These are phyloP conservation scores for Vaccinium darrowii DNA, from an alignment of 148 eudicot genomes.

Conservation along the genomic window DNA sequence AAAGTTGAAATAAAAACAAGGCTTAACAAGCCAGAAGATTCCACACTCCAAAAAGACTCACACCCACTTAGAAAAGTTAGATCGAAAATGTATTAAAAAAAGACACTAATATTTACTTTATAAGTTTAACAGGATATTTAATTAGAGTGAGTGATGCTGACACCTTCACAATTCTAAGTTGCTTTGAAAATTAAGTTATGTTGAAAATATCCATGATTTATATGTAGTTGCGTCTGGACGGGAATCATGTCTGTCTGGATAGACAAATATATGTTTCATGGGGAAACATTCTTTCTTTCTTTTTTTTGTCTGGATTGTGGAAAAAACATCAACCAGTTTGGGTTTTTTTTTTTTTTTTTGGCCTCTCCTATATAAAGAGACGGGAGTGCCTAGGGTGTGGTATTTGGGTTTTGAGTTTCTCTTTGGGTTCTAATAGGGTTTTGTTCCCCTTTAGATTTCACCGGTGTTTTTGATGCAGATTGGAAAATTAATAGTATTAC, in stretches of 20 bases:
- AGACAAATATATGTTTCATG: background rate
- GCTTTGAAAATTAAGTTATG: too few relatives aligned
- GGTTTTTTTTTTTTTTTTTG: background rate
- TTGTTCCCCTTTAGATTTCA: background rate
- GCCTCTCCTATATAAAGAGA: background rate
- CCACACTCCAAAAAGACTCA: background rate
- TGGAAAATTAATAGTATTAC: too few relatives aligned
- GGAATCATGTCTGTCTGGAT: background rate
- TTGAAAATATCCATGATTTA: background rate
- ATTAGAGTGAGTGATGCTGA: background rate
- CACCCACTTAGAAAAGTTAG: constrained; percentile 12
- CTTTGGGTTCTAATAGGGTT: background rate
- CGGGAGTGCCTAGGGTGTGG: background rate
- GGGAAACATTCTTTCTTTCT: background rate
- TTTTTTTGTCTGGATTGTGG: background rate
- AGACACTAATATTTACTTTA: background rate
- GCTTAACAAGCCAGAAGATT: background rate
- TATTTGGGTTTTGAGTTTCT: background rate
- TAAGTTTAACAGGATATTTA: too few relatives aligned
- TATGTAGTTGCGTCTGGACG: background rate
- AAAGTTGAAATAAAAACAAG: background rate
- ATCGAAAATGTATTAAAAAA: background rate
- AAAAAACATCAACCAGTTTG: background rate
- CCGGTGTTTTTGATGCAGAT: background rate
- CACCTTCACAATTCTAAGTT: too few relatives aligned